phyloP scores from a whole-genome alignment of 352 stramenopile species.

The Phytophthora palmivora region DNA sequence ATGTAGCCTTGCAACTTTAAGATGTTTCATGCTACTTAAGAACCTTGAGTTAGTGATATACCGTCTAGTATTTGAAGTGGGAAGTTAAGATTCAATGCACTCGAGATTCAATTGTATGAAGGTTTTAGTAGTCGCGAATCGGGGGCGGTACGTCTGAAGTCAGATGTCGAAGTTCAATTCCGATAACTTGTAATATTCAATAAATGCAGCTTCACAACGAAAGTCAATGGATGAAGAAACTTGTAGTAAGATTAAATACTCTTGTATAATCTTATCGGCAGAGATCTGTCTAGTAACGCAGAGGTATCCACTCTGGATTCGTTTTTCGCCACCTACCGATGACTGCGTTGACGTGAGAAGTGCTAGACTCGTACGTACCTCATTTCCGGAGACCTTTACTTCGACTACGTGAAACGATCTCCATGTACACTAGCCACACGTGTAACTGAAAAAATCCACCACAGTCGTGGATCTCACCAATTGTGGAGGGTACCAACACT shows the following conservation, averaged over 20 bases:
- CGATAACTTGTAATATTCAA: background rate
- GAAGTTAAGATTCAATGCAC: too few species aligned
- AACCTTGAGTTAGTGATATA: too few species aligned
- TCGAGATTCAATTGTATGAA: conserved; percentile 29
- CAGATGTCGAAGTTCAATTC: background rate
- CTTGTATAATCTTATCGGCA: background rate
- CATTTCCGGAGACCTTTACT: background rate
- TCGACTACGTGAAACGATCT: too few species aligned
- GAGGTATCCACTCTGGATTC: background rate
- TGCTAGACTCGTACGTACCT: too few species aligned
- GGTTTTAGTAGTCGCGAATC: conserved; percentile 26
- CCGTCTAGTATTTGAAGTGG: background rate
- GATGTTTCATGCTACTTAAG: too few species aligned
- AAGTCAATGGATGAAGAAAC: too few species aligned
- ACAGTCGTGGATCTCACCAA: background rate
- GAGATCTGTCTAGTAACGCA: background rate
- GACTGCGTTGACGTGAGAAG: background rate
- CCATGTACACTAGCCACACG: too few species aligned
- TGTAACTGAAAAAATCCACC: too few species aligned
- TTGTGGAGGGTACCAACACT: background rate
- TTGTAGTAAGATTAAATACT: background rate
- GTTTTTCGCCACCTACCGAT: background rate
- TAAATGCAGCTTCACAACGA: too few species aligned
- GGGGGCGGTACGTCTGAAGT: background rate
- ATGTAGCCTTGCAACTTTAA: too few species aligned